Evolutionary conservation across 805 yeast species (phyloP), one percentile per base, ranked within the genome.

Genomic region (Citeromyces nyonsensis): DNA sequence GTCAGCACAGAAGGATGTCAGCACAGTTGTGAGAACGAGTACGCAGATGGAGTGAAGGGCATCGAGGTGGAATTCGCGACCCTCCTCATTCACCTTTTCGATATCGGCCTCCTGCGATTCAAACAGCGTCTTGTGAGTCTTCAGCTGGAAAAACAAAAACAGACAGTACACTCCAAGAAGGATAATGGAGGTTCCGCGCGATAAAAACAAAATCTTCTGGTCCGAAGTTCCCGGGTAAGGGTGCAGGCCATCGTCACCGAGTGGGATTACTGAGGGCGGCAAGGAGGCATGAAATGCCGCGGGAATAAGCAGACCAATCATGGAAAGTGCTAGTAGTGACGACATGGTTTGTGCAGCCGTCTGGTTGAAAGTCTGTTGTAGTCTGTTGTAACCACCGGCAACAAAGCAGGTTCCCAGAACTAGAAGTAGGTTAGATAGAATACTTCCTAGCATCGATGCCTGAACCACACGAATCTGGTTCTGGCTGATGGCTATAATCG

Each of bases 331-430:
- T 73, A 91, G 70, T 41, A 91, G 64, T 1, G 96, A 85, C 24
- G 85, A 71, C 98, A 91, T 91, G 6, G 97, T 86, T 56, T 91
- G 97, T 4, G 98, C 98, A 6, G 86, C 96, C 1, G 97, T 88
- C 55, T 82, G 94, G 60, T 85, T 85, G 59, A 91, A 91, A 1
- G 66, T 66, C 54, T 91, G 97, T 52, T 81, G 91, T 25, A 77
- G 64, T 40, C 91, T 70, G 42, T 81, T 77, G 51, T 76, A 68
- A 11, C 98, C 98, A 35, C 98, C 98, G 28, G 81, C 85, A 10
- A 88, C 56, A 49, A 91, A 91, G 51, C 96, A 85, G 53, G 94
- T 80, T n/a, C 98, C 98, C 33, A 91, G 63, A 3, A 91, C 98
- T 35, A 91, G 63, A 38, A 91, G 60, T 44, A 86, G 59, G 57